A percentile compares a stretch with the other conserved stretches of the same genome.
These are phyloP conservation scores for Mycena pura DNA, from an alignment of 768 basidiomycete species.

Conservation along the genomic window DNA sequence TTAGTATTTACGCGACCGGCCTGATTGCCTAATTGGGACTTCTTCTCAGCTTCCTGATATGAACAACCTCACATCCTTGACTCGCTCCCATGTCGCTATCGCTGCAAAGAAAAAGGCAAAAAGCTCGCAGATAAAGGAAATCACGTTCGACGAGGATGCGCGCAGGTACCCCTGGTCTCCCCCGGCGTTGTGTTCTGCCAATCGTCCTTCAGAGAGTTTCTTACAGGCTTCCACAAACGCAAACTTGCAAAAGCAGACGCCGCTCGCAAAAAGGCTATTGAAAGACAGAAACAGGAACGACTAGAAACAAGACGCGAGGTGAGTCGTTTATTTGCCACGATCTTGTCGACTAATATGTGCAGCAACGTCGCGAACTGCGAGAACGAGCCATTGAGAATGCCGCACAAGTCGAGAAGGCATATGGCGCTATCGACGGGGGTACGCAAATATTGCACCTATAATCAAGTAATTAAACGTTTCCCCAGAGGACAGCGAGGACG, in stretches of 20 bases:
- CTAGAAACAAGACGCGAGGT: slow-evolving; percentile 83
- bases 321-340: slow-evolving; percentile 31
- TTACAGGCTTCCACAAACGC: slow-evolving; percentile 94
- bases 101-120: slow-evolving; percentile 73
- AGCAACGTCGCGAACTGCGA: slow-evolving; percentile 82
- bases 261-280: slow-evolving; percentile 72
- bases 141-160: slow-evolving; percentile 88
- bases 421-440: slow-evolving; percentile 56
- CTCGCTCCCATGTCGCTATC: slow-evolving; percentile 65
- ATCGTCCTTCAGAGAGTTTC: slow-evolving; percentile 70
- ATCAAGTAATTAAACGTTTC: slow-evolving; percentile 17
- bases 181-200: background rate
- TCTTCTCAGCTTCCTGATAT: background rate
- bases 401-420: slow-evolving; percentile 76
- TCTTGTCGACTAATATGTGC: slow-evolving; percentile 22
- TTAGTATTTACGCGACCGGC: background rate
- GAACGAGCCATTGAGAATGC: slow-evolving; percentile 83
- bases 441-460: slow-evolving; percentile 20
- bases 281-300: slow-evolving; percentile 79
- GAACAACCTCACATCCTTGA: slow-evolving; percentile 60
- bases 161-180: slow-evolving; percentile 58
- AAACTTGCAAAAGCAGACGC: slow-evolving; percentile 86
- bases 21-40: background rate
- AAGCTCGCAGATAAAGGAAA: slow-evolving; percentile 73
- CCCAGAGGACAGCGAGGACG: slow-evolving; percentile 47